Evolutionary conservation across 1,139 yeast genomes (phyloP).

Genomic region (Nakaseomyces glabratus): DNA sequence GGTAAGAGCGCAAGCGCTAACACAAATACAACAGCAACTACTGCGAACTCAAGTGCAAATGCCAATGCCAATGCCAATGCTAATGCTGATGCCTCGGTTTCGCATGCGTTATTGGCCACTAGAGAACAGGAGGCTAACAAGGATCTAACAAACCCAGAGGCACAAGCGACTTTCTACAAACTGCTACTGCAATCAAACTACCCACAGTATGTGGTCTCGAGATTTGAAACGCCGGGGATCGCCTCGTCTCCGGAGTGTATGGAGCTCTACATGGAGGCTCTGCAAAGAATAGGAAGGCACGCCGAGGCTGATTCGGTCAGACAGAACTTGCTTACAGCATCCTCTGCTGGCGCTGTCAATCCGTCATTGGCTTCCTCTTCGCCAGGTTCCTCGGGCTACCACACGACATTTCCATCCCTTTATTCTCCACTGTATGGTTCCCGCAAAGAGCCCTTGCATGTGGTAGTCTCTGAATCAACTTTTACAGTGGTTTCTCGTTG

Average conservation of each 20-base stretch:
- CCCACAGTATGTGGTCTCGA: slow-evolving; percentile 85
- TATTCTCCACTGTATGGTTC: slow-evolving; percentile 33
- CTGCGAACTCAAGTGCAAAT: neutral
- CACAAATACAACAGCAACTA: neutral
- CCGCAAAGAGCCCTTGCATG: slow-evolving; percentile 71
- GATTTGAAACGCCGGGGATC: slow-evolving; percentile 88
- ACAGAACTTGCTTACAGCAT: slow-evolving; percentile 28
- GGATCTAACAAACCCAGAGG: slow-evolving; percentile 53
- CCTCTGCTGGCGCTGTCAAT: slow-evolving; percentile 29
- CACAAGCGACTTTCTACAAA: slow-evolving; percentile 77
- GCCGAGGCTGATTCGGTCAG: slow-evolving; percentile 57
- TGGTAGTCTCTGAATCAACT: slow-evolving; percentile 76
- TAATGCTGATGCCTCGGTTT: slow-evolving; percentile 10
- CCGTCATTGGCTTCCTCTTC: slow-evolving; percentile 25
- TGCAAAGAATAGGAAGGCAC: slow-evolving; percentile 65
- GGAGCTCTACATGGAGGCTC: slow-evolving; percentile 66
- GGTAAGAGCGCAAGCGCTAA: neutral
- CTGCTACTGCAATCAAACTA: slow-evolving; percentile 65
- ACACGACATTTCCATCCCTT: slow-evolving; percentile 27
- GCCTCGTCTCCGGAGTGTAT: slow-evolving; percentile 75
- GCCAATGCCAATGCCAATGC: neutral
- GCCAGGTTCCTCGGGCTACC: slow-evolving; percentile 16
- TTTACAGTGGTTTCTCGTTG: slow-evolving; percentile 72
- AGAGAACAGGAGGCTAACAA: slow-evolving; percentile 80
- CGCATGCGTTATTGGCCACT: slow-evolving; percentile 42